These are phyloP conservation scores for Botryobasidium botryosum DNA, from an alignment of 768 basidiomycete species.

Conservation along the genomic window DNA sequence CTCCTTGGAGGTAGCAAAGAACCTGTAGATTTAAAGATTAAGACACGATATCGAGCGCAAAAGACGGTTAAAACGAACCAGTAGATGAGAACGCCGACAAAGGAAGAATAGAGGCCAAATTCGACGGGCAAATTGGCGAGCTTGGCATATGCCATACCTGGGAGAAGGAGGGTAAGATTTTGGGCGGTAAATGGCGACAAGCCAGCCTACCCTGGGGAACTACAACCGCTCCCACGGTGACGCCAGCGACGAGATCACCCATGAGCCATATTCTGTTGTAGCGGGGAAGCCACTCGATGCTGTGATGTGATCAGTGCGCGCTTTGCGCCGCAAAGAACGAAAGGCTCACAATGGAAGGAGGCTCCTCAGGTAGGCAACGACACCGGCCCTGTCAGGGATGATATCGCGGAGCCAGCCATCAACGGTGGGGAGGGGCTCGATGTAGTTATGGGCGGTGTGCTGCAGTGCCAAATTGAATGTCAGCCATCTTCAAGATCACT, in stretches of 20 bases:
- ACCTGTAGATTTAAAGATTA: no score
- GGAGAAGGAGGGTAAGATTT: background rate
- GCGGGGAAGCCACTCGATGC: conserved; percentile 66
- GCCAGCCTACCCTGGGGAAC: conserved; percentile 52
- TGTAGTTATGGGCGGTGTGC: background rate
- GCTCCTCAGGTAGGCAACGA: background rate
- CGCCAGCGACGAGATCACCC: conserved; percentile 76
- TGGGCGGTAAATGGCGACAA: background rate
- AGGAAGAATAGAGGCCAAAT: conserved; percentile 89
- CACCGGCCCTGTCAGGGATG: background rate
- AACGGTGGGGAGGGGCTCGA: conserved; percentile 1
- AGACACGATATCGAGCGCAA: background rate
- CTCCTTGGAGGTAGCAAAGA: conserved; percentile 96
- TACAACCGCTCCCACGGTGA: conserved; percentile 90
- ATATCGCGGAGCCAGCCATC: background rate
- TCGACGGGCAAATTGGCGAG: conserved; percentile 64
- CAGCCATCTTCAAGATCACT: no score
- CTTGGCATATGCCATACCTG: conserved; percentile 27
- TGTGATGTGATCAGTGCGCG: no score
- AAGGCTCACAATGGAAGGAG: no score
- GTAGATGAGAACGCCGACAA: conserved; percentile 73
- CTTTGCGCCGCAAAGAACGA: no score
- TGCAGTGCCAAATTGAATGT: no score
- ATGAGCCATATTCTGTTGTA: conserved; percentile 63
- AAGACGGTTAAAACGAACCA: conserved; percentile 22